Evolutionary conservation across 2,329 filamentous ascomycete species (phyloP), one percentile per base, ranked within the genome.

Genomic region (Botryotinia calthae): DNA sequence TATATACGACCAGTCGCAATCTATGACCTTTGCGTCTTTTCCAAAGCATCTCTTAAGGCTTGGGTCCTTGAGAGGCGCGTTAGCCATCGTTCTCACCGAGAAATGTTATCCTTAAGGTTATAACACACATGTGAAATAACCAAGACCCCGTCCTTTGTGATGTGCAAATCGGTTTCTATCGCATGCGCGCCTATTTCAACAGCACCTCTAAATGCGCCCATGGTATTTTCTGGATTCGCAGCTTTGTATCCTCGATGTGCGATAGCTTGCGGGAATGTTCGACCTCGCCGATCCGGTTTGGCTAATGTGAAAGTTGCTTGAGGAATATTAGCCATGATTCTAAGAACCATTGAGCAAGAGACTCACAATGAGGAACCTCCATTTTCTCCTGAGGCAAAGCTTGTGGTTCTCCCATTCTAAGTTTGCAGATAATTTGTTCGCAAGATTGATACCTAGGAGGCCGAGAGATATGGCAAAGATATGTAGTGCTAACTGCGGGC

Each of bases 141-240:
- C 0, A 97, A 92, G 0, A 97, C 90, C 10, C 91, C 90, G 79
- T 98, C 95, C 74, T 87, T 89, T 22, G 93, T 91, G 48, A 98
- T 83, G 81, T 97, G 95, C 14, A 98, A 82, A 79, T 98, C 95
- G 28, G 94, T 97, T 84, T 98, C 95, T 42, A 98, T 84, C 0
- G 92, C 95, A 78, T 97, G 89, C 0, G 93, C 89, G 31, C 93
- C 93, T 28, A 89, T 90, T 46, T 89, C 84, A 3, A 95, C 87
- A 1, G 94, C 95, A 42, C 87, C 91, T 73, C 84, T 84, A 83
- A 97, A 97, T 12, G 93, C 92, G 25, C 85, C 87, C 86, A 98
- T 89, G 2, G 93, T 92, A 82, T 98, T 98, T 82, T 98, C 95
- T 0, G 95, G 94, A 77, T 87, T 93, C 69, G 86, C 86, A 0